Evolutionary conservation across 2,329 filamentous ascomycete species (phyloP), one percentile per base, ranked within the genome.

Genomic region (Penicillium sp.): DNA sequence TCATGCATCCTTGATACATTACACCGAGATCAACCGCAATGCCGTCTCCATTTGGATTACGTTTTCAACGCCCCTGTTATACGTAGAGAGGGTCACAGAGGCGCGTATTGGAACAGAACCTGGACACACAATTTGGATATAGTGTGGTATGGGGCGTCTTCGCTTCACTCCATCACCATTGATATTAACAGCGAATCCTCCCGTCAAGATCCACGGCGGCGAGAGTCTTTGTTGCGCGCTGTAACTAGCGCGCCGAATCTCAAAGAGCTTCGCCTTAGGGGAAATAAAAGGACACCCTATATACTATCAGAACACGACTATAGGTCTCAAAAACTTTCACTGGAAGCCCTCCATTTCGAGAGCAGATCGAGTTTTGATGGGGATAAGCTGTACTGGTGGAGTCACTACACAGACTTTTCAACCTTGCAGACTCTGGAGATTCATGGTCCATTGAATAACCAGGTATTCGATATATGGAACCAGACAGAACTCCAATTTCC

Each of bases 11-110:
- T 49, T 23, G 24, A 49, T 13, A 16, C 24, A 2, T 8, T 49
- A 7, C 47, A 21, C 13, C 18, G 8, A 5, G 16, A 29, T 16
- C 34, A 16, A 14, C 37, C 51, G 23, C 34, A 23, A 28, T 53
- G 51, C 23, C 40, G 37, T 11, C 34, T 53, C 31, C 45, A 48
- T 13, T 7, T 48, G 28, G 36, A 29, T 44, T 2, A 43, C 19
- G 2, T 44, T 19, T 11, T 29, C 45, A 8, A 21, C 5, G 24
- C 31, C 37, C 11, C 33, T 34, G 31, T 34, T 34, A 11, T 34
- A 29, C 26, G 36, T 23, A 28, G 40, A 23, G n/a, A 36, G 37
- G 3, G n/a, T n/a, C n/a, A 18, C n/a, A 18, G 31, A 18, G 28
- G 2, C 8, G 3, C 4, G n/a, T 19, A 13, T 3, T 19, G 18